Evolutionary conservation across 1,284 basidiomycete genomes (phyloP), one percentile per base, ranked within the genome.

Genomic region (Ceraceosorus bombacis): DNA sequence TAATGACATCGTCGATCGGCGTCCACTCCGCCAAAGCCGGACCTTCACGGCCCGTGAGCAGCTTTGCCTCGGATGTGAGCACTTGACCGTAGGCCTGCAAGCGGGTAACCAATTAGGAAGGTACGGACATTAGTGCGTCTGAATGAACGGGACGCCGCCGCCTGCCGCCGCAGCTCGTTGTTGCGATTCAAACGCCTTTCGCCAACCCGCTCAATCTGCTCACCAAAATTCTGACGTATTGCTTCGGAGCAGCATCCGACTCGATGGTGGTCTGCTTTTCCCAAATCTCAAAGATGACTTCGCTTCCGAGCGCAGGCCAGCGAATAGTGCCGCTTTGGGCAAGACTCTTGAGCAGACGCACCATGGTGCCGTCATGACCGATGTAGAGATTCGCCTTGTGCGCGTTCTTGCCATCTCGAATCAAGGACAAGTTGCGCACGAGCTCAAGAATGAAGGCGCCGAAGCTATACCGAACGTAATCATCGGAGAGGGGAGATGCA

Each of bases 341-440:
- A 9, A 70, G 27, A 1, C 54, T 54, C 61, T 69, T 68, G 61
- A 69, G 63, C 4, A 70, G 61, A 1, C 69, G n/a, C 0, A 70
- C 69, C 69, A 70, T 70, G 41, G 67, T 70, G 3, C 69, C 69
- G 46, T 70, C 69, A 57, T 70, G 69, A 27, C 69, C 69, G 17
- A 70, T 57, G 54, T 63, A 69, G 40, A 60, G 13, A 41, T 51
- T 67, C 41, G 66, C 48, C 57, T 69, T 69, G 52, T 57, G 40
- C 27, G 48, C 53, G 39, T 61, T 62, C 12, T 56, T 43, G 0
- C 60, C 61, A n/a, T 13, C 50, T 9, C n/a, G 48, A 13, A 69
- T 49, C 0, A 17, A 13, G 17, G 65, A 49, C 7, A 70, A 39
- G 41, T 62, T 61, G 2, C 63, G 41, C 7, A 57, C 54, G 43